Percentiles rank a stretch among this genome's conserved stretches.
Evolutionary conservation across 2,329 filamentous ascomycete genomes (phyloP).

Genomic region (Talaromyces funiculosus): DNA sequence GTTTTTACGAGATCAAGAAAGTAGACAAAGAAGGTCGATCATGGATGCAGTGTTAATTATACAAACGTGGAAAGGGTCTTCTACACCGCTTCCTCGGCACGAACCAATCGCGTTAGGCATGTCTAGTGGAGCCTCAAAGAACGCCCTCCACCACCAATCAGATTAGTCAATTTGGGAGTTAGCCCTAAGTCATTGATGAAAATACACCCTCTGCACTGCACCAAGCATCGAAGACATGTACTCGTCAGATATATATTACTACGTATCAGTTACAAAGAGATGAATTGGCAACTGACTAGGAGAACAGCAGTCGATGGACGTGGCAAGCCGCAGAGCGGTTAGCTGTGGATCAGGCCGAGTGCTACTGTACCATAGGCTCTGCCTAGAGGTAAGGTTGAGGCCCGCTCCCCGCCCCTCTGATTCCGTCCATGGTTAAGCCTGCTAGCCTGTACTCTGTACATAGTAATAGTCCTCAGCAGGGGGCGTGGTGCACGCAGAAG

Average conservation of each 20-base stretch:
- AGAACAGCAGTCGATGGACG: neutral
- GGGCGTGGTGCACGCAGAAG: neutral
- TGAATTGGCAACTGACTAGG: neutral
- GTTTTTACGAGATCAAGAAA: no score
- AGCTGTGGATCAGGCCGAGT: neutral
- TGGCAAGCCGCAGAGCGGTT: neutral
- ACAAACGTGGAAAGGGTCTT: neutral
- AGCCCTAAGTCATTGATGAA: neutral
- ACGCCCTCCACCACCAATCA: neutral
- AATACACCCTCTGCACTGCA: neutral
- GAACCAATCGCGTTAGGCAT: neutral
- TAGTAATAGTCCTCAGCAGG: neutral
- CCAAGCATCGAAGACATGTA: neutral
- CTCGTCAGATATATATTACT: neutral
- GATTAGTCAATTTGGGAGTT: neutral
- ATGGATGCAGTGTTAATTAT: no score
- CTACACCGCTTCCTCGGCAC: slow-evolving; percentile 3
- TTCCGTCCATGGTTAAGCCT: neutral
- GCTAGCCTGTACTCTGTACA: neutral
- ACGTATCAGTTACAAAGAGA: neutral
- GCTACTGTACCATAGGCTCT: neutral
- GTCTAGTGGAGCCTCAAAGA: neutral
- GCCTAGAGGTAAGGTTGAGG: neutral
- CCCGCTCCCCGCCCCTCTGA: neutral
- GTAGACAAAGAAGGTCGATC: no score